A percentile compares a stretch with the other conserved stretches of the same genome.
phyloP scores from a whole-genome alignment of 1,139 yeast species.

The Debaryomyces fabryi region DNA sequence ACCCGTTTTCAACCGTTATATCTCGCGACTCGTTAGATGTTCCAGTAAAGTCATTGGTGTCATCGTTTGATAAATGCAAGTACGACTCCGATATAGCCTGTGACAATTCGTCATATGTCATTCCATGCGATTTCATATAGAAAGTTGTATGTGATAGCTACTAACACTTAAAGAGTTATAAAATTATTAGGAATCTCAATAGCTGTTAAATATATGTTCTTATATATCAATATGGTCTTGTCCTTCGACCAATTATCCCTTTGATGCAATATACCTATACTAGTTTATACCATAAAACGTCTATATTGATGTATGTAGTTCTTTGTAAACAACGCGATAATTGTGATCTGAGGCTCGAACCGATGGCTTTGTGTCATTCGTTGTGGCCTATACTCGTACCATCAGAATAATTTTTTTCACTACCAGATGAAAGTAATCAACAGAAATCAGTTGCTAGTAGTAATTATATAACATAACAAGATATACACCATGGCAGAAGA shows the following conservation, averaged over 20 bases:
- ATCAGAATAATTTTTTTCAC: conserved; percentile 1
- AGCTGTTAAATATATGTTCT: conserved; percentile 2
- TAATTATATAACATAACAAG: not conserved
- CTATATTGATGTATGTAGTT: not conserved
- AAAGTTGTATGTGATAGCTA: conserved; percentile 5
- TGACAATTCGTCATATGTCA: conserved; percentile 22
- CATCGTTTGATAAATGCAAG: conserved; percentile 32
- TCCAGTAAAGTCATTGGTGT: conserved; percentile 15
- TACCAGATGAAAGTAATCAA: not conserved
- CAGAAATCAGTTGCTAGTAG: not conserved
- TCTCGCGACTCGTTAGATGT: conserved; percentile 13
- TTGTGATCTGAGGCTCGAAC: conserved; percentile 8
- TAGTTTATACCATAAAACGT: not conserved
- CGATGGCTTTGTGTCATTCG: conserved; percentile 7
- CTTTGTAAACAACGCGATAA: conserved; percentile 23
- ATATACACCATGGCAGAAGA: conserved; percentile 23
- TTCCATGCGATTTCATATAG: conserved; percentile 12
- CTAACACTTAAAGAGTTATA: not conserved
- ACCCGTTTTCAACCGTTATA: conserved; percentile 9
- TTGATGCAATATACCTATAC: conserved; percentile 1
- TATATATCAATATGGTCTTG: not conserved
- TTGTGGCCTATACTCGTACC: not conserved
- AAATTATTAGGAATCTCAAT: conserved; percentile 6
- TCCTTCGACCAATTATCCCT: not conserved
- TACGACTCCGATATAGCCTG: conserved; percentile 34